A percentile compares a stretch with the other conserved stretches of the same genome.
These are phyloP conservation scores for Schizophyllum amplum DNA, from an alignment of 1,284 basidiomycete genomes.

Conservation along the genomic window DNA sequence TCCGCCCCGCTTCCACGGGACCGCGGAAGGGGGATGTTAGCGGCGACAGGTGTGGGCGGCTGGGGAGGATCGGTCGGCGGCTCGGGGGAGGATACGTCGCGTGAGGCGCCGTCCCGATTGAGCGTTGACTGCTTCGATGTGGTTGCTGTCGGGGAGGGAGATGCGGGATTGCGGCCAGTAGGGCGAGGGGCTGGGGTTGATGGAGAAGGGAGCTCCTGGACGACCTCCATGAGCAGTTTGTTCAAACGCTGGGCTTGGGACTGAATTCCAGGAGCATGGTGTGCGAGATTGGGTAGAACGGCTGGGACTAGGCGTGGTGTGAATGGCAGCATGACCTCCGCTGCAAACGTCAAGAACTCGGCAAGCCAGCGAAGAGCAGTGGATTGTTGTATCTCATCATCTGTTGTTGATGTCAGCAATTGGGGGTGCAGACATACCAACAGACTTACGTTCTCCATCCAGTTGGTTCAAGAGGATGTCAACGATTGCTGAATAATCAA, in stretches of 20 bases:
- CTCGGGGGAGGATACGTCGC: conserved; percentile 40
- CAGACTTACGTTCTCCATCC: conserved; percentile 69
- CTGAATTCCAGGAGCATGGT: conserved; percentile 86
- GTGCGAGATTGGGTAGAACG: conserved; percentile 91
- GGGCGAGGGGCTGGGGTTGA: conserved; percentile 35
- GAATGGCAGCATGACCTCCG: conserved; percentile 91
- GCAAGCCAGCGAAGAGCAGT: conserved; percentile 89
- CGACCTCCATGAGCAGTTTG: conserved; percentile 75
- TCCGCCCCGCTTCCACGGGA: conserved; percentile 22
- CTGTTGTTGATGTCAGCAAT: conserved; percentile 29
- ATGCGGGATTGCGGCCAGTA: conserved; percentile 23
- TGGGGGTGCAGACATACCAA: conserved; percentile 1
- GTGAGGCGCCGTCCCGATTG: conserved; percentile 24
- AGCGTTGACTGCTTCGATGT: conserved; percentile 37
- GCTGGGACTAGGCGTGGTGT: conserved; percentile 89
- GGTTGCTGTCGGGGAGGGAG: conserved; percentile 41
- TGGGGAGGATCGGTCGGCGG: conserved; percentile 21
- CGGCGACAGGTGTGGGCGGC: not conserved
- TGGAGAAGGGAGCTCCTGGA: conserved; percentile 77
- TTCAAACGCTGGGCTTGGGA: conserved; percentile 84
- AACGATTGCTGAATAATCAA: conserved; percentile 89
- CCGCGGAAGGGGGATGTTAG: conserved; percentile 12
- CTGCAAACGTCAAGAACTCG: conserved; percentile 83
- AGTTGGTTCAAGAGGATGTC: conserved; percentile 93
- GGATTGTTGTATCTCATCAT: conserved; percentile 85